Evolutionary conservation across 2,329 filamentous ascomycete genomes (phyloP).

Genomic region (Fusarium subglutinans): DNA sequence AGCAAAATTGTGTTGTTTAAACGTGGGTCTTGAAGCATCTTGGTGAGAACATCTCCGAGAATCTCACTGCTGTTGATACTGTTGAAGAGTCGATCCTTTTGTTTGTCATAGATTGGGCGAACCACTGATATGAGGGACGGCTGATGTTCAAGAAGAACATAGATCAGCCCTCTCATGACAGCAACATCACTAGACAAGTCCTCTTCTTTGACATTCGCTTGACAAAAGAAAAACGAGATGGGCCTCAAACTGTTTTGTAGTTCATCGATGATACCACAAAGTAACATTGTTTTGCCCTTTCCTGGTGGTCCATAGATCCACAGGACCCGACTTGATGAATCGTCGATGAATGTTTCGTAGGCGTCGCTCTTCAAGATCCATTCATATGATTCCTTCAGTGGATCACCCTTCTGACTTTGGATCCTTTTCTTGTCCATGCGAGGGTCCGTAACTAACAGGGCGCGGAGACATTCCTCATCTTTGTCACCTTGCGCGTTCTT

Average conservation of each 20-base stretch:
- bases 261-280: accelerated
- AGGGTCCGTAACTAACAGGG: neutral
- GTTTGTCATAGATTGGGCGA: accelerated
- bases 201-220: neutral
- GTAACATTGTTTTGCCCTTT: accelerated
- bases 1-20: accelerated
- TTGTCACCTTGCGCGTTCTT: accelerated
- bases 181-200: accelerated
- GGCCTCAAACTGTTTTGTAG: accelerated
- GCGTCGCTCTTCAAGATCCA: accelerated
- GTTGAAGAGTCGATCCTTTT: accelerated
- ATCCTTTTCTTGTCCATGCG: neutral
- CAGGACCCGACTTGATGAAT: accelerated
- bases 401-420: accelerated
- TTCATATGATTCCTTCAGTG: neutral
- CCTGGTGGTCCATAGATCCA: neutral
- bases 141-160: neutral
- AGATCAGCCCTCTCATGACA: accelerated
- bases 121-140: accelerated
- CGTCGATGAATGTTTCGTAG: accelerated
- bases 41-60: accelerated
- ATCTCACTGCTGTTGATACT: neutral
- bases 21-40: accelerated
- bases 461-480: accelerated
- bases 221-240: accelerated